Conservation (phyloP, 2,329 filamentous ascomycete genomes). For the Penicillium sp. region DNA sequence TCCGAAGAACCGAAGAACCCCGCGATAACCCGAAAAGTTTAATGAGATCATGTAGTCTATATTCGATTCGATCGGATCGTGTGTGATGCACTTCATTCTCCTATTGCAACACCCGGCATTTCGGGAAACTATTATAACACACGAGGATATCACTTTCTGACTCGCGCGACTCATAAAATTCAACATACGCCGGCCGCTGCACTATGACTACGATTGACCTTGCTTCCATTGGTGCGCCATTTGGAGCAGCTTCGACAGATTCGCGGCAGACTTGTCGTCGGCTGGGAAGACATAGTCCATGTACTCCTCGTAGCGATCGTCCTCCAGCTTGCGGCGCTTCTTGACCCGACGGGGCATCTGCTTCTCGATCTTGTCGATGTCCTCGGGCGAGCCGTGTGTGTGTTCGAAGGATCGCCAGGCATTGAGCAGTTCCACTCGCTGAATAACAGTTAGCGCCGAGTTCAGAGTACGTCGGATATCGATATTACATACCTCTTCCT, state of each 20-base stretch:
- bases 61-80: not conserved
- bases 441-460: conserved; percentile 32
- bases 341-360: conserved; percentile 93
- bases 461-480: not conserved
- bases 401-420: conserved; percentile 91
- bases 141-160: not conserved
- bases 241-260: conserved; percentile 75
- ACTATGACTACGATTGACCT: conserved; percentile 36
- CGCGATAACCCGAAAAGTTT: not conserved
- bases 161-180: not conserved
- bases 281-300: conserved; percentile 96
- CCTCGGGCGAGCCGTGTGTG: conserved; percentile 69
- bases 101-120: not conserved
- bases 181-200: not conserved
- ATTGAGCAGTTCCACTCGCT: conserved; percentile 81
- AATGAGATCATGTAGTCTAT: not conserved
- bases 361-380: conserved; percentile 77
- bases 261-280: conserved; percentile 81
- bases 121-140: conserved; percentile 1
- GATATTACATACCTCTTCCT: conserved; percentile 63
- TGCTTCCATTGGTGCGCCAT: conserved; percentile 88
- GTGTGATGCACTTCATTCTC: not conserved
- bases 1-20: no score
- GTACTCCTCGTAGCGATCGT: conserved; percentile 94
- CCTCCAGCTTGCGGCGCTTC: conserved; percentile 85